phyloP scores from a whole-genome alignment of 495 filamentous ascomycete genomes.

The Xylaria bambusicola region DNA sequence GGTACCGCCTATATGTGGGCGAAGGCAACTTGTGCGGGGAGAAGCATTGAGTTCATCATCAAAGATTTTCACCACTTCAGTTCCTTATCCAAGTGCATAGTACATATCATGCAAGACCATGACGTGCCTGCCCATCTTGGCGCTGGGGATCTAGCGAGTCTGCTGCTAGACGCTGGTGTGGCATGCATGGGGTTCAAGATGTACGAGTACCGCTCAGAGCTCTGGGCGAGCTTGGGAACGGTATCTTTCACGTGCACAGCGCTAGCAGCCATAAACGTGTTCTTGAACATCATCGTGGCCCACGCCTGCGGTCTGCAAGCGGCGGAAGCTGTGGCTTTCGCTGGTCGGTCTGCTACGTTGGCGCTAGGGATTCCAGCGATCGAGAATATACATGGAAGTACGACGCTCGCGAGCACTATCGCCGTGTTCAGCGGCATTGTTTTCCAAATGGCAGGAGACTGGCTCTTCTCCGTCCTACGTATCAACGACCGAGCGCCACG shows the following conservation, averaged over 20 bases:
- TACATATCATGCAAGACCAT: conserved; percentile 18
- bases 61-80: conserved; percentile 36
- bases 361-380: conserved; percentile 38
- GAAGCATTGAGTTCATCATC: conserved; percentile 30
- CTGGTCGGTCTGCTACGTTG: conserved; percentile 49
- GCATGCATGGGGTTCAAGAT: conserved; percentile 51
- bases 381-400: conserved; percentile 39
- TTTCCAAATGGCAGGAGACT: conserved; percentile 45
- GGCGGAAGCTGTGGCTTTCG: conserved; percentile 42
- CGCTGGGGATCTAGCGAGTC: conserved; percentile 45
- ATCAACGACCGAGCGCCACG: conserved; percentile 15
- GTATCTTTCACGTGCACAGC: conserved; percentile 35
- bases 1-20: conserved; percentile 43
- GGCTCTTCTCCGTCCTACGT: conserved; percentile 34
- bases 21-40: conserved; percentile 33
- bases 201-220: conserved; percentile 45
- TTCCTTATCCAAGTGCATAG: conserved; percentile 37
- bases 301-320: conserved; percentile 35
- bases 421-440: conserved; percentile 49
- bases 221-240: conserved; percentile 41
- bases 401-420: conserved; percentile 44
- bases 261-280: conserved; percentile 38
- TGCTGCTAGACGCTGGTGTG: conserved; percentile 48
- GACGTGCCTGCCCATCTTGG: conserved; percentile 28
- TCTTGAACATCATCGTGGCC: conserved; percentile 38